These are phyloP conservation scores for Spongospora subterranea DNA, from an alignment of 208 protist species.

Conservation along the genomic window DNA sequence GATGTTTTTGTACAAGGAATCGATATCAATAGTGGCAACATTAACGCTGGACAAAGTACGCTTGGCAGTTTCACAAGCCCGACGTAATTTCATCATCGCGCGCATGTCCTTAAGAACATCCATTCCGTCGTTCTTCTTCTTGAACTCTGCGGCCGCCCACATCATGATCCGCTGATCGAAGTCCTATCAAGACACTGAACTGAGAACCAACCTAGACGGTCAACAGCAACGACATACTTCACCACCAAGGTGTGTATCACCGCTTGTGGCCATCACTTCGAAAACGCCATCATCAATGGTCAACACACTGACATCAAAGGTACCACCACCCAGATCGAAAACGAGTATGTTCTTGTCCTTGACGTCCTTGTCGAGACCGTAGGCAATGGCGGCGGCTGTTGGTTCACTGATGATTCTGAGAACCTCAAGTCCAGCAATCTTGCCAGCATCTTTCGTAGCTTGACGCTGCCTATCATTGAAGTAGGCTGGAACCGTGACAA, in stretches of 20 bases:
- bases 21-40: slow-evolving; percentile 84
- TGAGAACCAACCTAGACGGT: background rate
- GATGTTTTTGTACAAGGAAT: slow-evolving; percentile 86
- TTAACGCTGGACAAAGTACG: slow-evolving; percentile 80
- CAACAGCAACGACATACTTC: slow-evolving; percentile 56
- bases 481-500: slow-evolving; percentile 98
- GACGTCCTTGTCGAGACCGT: slow-evolving; percentile 90
- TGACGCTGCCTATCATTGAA: slow-evolving; percentile 97
- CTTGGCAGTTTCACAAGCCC: slow-evolving; percentile 90
- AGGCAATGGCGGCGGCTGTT: slow-evolving; percentile 96
- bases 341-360: slow-evolving; percentile 91
- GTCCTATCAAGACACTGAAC: slow-evolving; percentile 78
- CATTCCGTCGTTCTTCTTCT: slow-evolving; percentile 88
- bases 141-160: slow-evolving; percentile 85
- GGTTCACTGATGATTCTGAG: slow-evolving; percentile 98
- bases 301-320: slow-evolving; percentile 98
- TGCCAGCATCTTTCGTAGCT: slow-evolving; percentile 94
- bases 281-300: slow-evolving; percentile 95
- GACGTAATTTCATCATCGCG: slow-evolving; percentile 80
- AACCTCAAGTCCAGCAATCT: slow-evolving; percentile 95
- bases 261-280: slow-evolving; percentile 88
- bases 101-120: slow-evolving; percentile 71
- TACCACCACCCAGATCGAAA: slow-evolving; percentile 98
- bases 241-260: slow-evolving; percentile 95
- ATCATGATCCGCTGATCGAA: slow-evolving; percentile 92